Conservation (phyloP, 441 rosid genomes). For the Eutrema salsugineum region DNA sequence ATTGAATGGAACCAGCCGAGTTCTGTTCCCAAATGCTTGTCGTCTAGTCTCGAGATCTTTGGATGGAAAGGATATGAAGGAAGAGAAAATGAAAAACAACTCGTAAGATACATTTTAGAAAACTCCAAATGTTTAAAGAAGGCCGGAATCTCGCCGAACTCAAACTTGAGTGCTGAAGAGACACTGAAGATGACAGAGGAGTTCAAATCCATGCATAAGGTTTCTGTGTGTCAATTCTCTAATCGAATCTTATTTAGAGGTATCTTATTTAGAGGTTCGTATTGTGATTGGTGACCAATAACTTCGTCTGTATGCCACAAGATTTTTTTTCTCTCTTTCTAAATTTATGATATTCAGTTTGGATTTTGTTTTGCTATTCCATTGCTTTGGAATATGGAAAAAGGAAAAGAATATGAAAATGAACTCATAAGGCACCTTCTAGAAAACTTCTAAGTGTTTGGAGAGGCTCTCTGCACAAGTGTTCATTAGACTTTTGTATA, state of each 20-base stretch:
- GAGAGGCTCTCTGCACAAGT: not conserved
- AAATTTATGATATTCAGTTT: too few species aligned
- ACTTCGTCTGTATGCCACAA: too few species aligned
- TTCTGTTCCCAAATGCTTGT: not conserved
- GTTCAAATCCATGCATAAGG: not conserved
- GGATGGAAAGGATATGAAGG: not conserved
- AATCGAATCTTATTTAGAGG: too few species aligned
- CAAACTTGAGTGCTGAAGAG: not conserved
- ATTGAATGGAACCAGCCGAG: not conserved
- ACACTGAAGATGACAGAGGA: not conserved
- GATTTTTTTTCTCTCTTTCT: too few species aligned
- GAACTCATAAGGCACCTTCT: not conserved
- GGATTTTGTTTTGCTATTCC: too few species aligned
- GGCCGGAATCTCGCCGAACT: not conserved
- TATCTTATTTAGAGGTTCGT: too few species aligned
- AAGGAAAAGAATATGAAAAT: not conserved
- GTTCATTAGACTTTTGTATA: too few species aligned
- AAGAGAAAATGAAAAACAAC: not conserved
- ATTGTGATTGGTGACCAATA: too few species aligned
- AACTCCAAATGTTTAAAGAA: not conserved
- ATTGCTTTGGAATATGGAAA: too few species aligned
- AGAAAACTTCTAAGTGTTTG: not conserved
- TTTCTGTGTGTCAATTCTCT: not conserved
- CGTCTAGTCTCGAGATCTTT: not conserved
- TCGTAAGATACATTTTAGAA: not conserved